Evolutionary conservation across 441 rosid genomes (phyloP).

Genomic region (Erysimum pusillum): DNA sequence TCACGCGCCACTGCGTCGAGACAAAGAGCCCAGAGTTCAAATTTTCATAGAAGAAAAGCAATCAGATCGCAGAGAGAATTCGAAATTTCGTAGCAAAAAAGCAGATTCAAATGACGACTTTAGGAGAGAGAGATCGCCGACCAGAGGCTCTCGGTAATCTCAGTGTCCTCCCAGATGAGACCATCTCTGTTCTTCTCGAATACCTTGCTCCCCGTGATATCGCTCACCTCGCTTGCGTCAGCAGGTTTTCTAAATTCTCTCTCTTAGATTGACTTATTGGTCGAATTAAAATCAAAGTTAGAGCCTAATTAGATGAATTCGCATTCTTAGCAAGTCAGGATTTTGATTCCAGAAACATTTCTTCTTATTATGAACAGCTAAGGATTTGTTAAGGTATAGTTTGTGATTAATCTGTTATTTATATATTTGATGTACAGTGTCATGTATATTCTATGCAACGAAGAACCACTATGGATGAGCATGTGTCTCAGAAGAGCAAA

Average conservation of each 20-base stretch:
- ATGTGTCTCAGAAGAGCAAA: slow-evolving; percentile 64
- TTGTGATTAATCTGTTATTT: background rate
- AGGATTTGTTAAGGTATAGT: background rate
- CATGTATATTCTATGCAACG: slow-evolving; percentile 87
- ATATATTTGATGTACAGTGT: slow-evolving; percentile 58
- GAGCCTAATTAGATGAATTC: background rate
- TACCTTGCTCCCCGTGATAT: slow-evolving; percentile 74
- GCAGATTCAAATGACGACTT: slow-evolving; percentile 49
- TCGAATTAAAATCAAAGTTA: slow-evolving; percentile 4
- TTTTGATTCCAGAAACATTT: slow-evolving; percentile 1
- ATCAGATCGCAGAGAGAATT: slow-evolving; percentile 2
- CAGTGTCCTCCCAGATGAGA: slow-evolving; percentile 75
- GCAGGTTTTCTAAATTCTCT: slow-evolving; percentile 65
- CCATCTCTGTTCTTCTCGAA: slow-evolving; percentile 70
- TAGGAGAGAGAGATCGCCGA: slow-evolving; percentile 65
- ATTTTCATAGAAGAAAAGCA: slow-evolving; percentile 7
- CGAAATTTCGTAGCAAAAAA: background rate
- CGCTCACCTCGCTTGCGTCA: slow-evolving; percentile 84
- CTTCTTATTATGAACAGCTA: background rate
- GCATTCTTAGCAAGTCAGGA: background rate
- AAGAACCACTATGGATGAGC: slow-evolving; percentile 95
- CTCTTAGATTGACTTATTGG: background rate
- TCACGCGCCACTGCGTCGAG: slow-evolving; percentile 40
- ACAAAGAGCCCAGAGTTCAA: slow-evolving; percentile 37
- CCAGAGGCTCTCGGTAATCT: slow-evolving; percentile 76